Base-by-base conservation (phyloP, 768 basidiomycete genomes). In the Inosperma sp. region DNA sequence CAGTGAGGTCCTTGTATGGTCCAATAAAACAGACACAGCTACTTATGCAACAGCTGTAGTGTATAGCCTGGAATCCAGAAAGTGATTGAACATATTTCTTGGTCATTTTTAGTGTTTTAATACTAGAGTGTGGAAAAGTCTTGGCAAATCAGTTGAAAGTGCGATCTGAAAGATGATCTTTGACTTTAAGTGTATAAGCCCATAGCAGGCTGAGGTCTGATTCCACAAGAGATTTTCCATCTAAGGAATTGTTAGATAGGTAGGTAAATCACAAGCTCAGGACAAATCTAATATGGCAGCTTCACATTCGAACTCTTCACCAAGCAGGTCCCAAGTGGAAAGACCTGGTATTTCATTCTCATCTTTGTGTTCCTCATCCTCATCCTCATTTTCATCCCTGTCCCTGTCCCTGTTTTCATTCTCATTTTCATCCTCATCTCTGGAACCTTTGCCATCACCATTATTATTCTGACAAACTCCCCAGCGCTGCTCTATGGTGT, bases 21-120 rank as follows among this genome's bases (percentile, higher is more conserved):
- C 69, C 71, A 19, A 47, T 29, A 36, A 36, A 36, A 12, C 35
- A 36, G 6, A 36, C 35, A 36, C 35, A 36, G 35, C 35, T 36
- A 12, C 21, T 53, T 16, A 48, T 35, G 14, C 47, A 48, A 23
- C 35, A 48, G 19, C 14, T 10, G 27, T 37, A 48, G 7, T n/a
- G 21, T 13, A 48, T 17, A 8, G 35, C 22, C 17, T 48, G 12
- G 8, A 48, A 48, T 12, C 47, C 47, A 14, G 47, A 34, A 10
- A 48, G n/a, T 12, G 8, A 10, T 21, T 23, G 22, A 48, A 29
- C 35, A 27, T 26, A 25, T 25, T 48, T 48, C 22, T 37, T 48
- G 16, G 47, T 48, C n/a, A 39, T 4, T 21, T 48, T 48, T 8
- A 48, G 47, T 13, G 34, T 48, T 1, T 21, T 12, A 21, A 12